A percentile compares a stretch with the other conserved stretches of the same genome.
phyloP scores from a whole-genome alignment of 495 filamentous ascomycete species.

The Daldinia grandis region DNA sequence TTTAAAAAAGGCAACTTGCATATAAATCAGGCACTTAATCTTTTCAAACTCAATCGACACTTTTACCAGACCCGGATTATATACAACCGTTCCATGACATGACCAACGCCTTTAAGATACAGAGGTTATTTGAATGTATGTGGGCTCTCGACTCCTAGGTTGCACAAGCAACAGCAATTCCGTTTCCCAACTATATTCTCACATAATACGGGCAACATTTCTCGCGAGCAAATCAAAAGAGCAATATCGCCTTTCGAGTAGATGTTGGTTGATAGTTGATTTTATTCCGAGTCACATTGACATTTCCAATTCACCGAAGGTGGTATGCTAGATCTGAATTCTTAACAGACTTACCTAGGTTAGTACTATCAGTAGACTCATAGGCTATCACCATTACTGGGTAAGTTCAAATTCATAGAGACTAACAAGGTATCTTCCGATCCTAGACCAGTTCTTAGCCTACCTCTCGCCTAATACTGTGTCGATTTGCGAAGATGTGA shows the following conservation, averaged over 20 bases:
- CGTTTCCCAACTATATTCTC: conserved; percentile 6
- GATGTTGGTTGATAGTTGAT: neutral
- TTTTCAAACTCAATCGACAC: conserved; percentile 12
- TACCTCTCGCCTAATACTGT: neutral
- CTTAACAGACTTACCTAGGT: neutral
- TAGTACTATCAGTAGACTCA: neutral
- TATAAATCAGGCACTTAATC: neutral
- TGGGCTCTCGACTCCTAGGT: neutral
- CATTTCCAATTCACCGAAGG: neutral
- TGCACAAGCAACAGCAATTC: neutral
- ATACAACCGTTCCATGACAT: neutral
- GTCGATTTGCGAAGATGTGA: neutral
- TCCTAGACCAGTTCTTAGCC: neutral
- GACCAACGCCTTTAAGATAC: neutral
- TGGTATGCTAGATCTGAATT: neutral
- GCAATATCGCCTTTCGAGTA: neutral
- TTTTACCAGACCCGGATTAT: conserved; percentile 26
- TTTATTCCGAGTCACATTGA: neutral
- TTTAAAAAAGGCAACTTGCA: conserved; percentile 2
- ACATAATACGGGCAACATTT: neutral
- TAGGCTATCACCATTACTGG: neutral
- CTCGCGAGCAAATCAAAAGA: neutral
- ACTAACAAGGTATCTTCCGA: neutral
- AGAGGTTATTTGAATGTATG: neutral
- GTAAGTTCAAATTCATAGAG: neutral